Conservation (phyloP, 2,329 filamentous ascomycete species). For the Aspergillus pseudoterreus region DNA sequence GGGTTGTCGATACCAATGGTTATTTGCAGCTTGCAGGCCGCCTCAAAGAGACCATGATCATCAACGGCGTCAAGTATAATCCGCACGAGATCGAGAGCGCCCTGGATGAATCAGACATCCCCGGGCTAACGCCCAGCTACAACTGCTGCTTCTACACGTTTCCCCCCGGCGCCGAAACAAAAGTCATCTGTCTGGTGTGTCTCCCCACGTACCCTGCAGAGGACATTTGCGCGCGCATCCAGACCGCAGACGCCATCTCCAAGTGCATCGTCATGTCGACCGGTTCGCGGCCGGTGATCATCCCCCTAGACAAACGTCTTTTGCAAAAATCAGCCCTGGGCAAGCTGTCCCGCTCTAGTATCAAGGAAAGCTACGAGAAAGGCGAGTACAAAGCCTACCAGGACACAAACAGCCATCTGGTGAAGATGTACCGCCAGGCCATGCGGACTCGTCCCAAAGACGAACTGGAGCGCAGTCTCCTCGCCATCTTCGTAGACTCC, state of each 20-base stretch:
- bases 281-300: constrained; percentile 3
- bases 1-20: constrained; percentile 9
- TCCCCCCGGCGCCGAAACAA: constrained; percentile 24
- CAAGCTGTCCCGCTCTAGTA: constrained; percentile 14
- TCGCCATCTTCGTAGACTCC: constrained; percentile 4
- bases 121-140: constrained; percentile 23
- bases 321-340: constrained; percentile 16
- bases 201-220: constrained; percentile 20
- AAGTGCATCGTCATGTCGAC: constrained; percentile 8
- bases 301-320: constrained; percentile 7
- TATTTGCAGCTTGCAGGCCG: constrained; percentile 12
- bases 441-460: constrained; percentile 2
- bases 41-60: constrained; percentile 43
- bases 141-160: constrained; percentile 41
- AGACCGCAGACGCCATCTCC: constrained; percentile 8
- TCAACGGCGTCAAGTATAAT: constrained; percentile 47
- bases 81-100: constrained; percentile 37
- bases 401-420: constrained; percentile 4
- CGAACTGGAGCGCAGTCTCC: constrained; percentile 6
- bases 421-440: constrained; percentile 1
- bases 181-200: constrained; percentile 41
- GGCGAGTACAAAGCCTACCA: constrained; percentile 45
- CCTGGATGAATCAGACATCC: constrained; percentile 31
- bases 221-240: constrained; percentile 4
- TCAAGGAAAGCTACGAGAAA: constrained; percentile 30